phyloP scores from a whole-genome alignment of 345 rosid genomes.

The Salix udensis region DNA sequence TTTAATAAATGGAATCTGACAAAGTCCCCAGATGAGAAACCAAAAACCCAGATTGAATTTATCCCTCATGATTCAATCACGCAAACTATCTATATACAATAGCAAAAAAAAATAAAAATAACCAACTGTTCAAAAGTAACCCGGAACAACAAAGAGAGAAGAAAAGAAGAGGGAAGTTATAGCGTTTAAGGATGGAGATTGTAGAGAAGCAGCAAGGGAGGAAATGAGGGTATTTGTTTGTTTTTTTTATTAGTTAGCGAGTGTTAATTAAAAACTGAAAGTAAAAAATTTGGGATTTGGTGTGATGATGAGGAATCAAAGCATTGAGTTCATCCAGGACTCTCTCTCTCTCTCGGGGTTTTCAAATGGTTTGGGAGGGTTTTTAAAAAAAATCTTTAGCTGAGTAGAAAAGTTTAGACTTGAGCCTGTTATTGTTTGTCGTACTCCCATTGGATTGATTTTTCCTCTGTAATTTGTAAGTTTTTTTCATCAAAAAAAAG shows the following conservation, averaged over 20 bases:
- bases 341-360: slow-evolving; percentile 63
- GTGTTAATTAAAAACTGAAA: background rate
- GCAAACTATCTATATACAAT: slow-evolving; percentile 14
- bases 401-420: slow-evolving; percentile 13
- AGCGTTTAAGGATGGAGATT: slow-evolving; percentile 4
- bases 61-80: slow-evolving; percentile 44
- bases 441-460: background rate
- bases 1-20: slow-evolving; percentile 50
- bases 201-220: slow-evolving; percentile 5
- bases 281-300: slow-evolving; percentile 43
- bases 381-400: slow-evolving; percentile 4
- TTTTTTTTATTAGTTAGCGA: background rate
- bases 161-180: slow-evolving; percentile 7
- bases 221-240: slow-evolving; percentile 23
- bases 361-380: slow-evolving; percentile 85
- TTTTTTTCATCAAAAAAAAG: background rate
- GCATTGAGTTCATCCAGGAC: slow-evolving; percentile 60
- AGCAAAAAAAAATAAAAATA: background rate
- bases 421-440: background rate
- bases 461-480: no score
- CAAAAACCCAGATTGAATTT: slow-evolving; percentile 35
- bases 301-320: slow-evolving; percentile 52
- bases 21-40: slow-evolving; percentile 43
- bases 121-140: background rate
- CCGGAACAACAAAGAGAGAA: background rate